Evolutionary conservation across 2,329 filamentous ascomycete genomes (phyloP), one percentile per base, ranked within the genome.

Genomic region (Golovinomyces cichoracearum): DNA sequence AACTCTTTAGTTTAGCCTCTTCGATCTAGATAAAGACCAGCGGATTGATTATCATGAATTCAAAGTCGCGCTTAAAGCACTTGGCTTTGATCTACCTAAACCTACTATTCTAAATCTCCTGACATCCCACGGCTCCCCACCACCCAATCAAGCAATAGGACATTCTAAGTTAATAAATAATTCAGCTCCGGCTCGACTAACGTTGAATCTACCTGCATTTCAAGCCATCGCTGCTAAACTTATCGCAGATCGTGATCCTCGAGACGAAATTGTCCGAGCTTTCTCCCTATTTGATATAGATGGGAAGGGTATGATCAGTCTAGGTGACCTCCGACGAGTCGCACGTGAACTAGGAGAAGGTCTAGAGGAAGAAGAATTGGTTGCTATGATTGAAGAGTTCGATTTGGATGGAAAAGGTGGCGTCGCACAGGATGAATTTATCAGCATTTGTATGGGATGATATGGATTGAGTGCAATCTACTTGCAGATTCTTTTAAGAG

Each of bases 21-120:
- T 98, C 70, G 90, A 95, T 63, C 80, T 93, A 60, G 88, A 95
- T 70, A 88, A 92, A 63, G 86, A 95, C 66, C 74, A 78, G 44
- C 78, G 82, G 64, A 83, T 98, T 61, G 88, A 95, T 68, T 95
- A 93, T 69, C 90, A 95, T 67, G 90, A 98, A 66, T 83, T 95
- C 62, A 88, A 90, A 64, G 90, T 95, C 66, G 85, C 88, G 52
- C 78, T 95, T 58, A 90, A 92, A 62, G 90, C 90, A 3, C 76
- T 98, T 1, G 90, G 90, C 54, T 95, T 95, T 67, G 84, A 92
- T 58, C 70, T 93, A 46, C 73, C 83, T 51, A 93, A 93, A 63
- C 69, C 76, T 53, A 84, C 93, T 57, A 84, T 93, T 52, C 78
- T 88, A 58, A 68, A 72, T 42, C 75, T 92, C 53, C 73, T 98